Base-by-base conservation (phyloP, 1,284 basidiomycete genomes). In the Ceratobasidium sp. region DNA sequence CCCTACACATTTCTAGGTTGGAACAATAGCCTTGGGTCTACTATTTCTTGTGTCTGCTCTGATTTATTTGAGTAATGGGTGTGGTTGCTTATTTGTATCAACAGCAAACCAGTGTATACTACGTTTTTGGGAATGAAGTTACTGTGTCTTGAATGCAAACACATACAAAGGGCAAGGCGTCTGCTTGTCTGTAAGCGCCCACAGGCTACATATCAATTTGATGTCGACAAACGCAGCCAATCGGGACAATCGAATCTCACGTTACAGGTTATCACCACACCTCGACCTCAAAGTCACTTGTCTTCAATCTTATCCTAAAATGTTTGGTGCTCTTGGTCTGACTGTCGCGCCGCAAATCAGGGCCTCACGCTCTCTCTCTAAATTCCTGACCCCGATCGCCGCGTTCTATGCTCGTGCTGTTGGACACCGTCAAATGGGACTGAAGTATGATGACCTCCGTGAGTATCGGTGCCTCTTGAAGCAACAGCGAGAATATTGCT, bases 371-470 rank as follows among this genome's bases (percentile, higher is more conserved):
- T 85, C 86, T 55, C 86, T 96, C 72, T 85, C 85, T 79, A 85
- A 84, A 73, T 85, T 87, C 82, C 78, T 98, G 77, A 90, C 89
- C 78, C 95, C 96, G 72, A 76, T 98, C 74, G 93, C 96, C 14
- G 86, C 88, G 79, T 92, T 92, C 85, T 98, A 98, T 82, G 92
- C 91, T 77, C 82, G 92, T 80, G 83, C 90, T 70, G 84, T 91
- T 52, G 96, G 96, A 54, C 94, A 97, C 87, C 89, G 96, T 78
- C 87, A 91, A 82, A 87, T 94, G 81, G 97, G 97, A 78, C 89
- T 98, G 82, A 91, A 89, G 80, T 98, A 98, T 83, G 97, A 99
- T 81, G 97, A 99, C 87, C 88, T 99, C 78, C 84, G 92, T 94
- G 78, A 81, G 92, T 85, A 23, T 52, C 75, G 43, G n/a, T n/a